These are phyloP conservation scores for Aphanomyces cochlioides DNA, from an alignment of 352 stramenopile genomes.

Conservation along the genomic window DNA sequence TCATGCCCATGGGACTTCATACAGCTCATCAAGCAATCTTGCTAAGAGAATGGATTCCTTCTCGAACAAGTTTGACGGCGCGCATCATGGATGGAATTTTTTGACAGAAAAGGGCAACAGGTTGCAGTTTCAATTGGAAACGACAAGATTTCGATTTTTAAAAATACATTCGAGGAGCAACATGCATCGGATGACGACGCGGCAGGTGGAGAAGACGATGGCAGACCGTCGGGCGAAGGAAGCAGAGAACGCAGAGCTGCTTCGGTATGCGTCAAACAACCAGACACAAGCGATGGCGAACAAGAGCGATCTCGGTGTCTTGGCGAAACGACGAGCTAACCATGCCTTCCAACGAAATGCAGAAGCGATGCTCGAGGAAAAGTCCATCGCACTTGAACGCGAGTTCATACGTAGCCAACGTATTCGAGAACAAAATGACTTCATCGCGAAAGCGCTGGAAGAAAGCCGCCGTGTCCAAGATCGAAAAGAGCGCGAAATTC, in stretches of 20 bases:
- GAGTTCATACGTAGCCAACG: constrained; percentile 35
- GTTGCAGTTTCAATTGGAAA: neutral
- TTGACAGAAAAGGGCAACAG: too few species aligned
- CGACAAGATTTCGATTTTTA: constrained; percentile 5
- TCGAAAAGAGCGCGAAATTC: constrained; percentile 79
- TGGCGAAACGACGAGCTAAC: constrained; percentile 47
- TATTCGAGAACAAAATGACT: constrained; percentile 67
- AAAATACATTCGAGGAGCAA: neutral
- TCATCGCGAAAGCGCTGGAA: constrained; percentile 68
- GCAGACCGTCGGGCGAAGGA: constrained; percentile 56
- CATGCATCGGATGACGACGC: constrained; percentile 51
- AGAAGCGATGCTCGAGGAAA: constrained; percentile 64
- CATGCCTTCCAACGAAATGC: constrained; percentile 59
- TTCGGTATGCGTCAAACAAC: constrained; percentile 52
- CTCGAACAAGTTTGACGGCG: too few species aligned
- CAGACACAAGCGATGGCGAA: constrained; percentile 57
- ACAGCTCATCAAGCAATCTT: too few species aligned
- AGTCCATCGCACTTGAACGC: constrained; percentile 34
- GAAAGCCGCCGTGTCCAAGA: constrained; percentile 54
- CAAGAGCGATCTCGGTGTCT: constrained; percentile 60
- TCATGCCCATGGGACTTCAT: too few species aligned
- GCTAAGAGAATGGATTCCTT: too few species aligned
- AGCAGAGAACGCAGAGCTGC: constrained; percentile 48
- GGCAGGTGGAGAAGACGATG: constrained; percentile 61
- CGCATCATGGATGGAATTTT: too few species aligned